Percentiles rank a stretch among this genome's conserved stretches.
These are phyloP conservation scores for Eurotiales sp. DNA, from an alignment of 2,329 filamentous ascomycete species.

Conservation along the genomic window DNA sequence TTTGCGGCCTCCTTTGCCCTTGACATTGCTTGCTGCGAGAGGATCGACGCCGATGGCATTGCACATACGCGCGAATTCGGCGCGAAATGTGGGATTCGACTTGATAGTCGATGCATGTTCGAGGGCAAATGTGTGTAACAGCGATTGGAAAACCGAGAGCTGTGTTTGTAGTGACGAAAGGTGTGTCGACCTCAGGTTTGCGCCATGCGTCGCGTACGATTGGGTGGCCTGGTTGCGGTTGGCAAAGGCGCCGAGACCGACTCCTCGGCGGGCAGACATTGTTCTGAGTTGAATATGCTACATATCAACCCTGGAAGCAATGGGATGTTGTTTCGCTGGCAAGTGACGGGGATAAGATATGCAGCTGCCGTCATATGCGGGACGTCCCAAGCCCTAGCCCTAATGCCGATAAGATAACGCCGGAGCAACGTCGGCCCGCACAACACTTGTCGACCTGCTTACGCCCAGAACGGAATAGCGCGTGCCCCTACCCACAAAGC, in stretches of 20 bases:
- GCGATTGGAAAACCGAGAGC: slow-evolving; percentile 89
- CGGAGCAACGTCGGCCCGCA: slow-evolving; percentile 6
- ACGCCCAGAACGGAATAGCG: slow-evolving; percentile 23
- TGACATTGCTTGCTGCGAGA: slow-evolving; percentile 63
- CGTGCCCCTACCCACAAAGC: slow-evolving; percentile 32
- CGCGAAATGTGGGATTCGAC: slow-evolving; percentile 88
- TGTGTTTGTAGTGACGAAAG: slow-evolving; percentile 85
- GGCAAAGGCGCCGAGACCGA: slow-evolving; percentile 87
- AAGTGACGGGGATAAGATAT: too few relatives aligned
- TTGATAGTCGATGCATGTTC: slow-evolving; percentile 95
- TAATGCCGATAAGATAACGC: slow-evolving; percentile 20
- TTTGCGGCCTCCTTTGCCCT: slow-evolving; percentile 44
- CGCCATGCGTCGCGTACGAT: slow-evolving; percentile 88
- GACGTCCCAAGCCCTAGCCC: slow-evolving; percentile 18
- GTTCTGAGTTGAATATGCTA: neutral
- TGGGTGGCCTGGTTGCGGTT: slow-evolving; percentile 78
- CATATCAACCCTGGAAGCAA: neutral
- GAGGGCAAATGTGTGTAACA: slow-evolving; percentile 90
- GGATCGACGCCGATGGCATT: slow-evolving; percentile 95
- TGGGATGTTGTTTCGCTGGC: too few relatives aligned
- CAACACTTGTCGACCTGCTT: neutral
- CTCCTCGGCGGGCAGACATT: slow-evolving; percentile 57
- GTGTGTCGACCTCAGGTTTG: slow-evolving; percentile 77
- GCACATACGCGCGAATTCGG: slow-evolving; percentile 98
- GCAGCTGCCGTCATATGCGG: slow-evolving; percentile 17